phyloP scores from a whole-genome alignment of 78 protist genomes.

The Bodo saltans region DNA sequence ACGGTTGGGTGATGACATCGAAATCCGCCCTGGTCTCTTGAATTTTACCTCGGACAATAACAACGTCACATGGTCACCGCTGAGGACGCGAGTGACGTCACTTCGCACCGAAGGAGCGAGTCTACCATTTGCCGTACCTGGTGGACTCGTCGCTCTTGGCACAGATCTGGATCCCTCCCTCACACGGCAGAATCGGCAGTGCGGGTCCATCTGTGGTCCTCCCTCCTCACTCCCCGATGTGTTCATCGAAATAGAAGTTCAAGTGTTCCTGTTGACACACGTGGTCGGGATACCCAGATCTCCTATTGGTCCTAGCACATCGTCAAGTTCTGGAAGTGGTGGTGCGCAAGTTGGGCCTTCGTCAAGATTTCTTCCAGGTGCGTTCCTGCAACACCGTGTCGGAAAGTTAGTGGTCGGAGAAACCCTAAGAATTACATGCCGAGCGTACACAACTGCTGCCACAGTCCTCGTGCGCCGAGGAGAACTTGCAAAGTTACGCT shows the following conservation, averaged over 20 bases:
- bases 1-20: conserved; percentile 78
- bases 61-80: conserved; percentile 75
- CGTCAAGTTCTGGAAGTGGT: too few relatives aligned
- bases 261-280: too few relatives aligned
- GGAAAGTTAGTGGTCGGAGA: too few relatives aligned
- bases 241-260: conserved; percentile 71
- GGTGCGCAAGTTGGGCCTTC: too few relatives aligned
- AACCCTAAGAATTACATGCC: too few relatives aligned
- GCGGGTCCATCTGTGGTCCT: conserved; percentile 96
- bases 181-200: conserved; percentile 94
- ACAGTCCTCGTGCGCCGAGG: conserved; percentile 73
- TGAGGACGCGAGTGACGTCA: conserved; percentile 74
- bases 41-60: conserved; percentile 50
- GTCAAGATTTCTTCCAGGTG: too few relatives aligned
- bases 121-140: conserved; percentile 98
- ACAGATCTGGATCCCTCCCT: conserved; percentile 97
- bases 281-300: too few relatives aligned
- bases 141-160: conserved; percentile 99
- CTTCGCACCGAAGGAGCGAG: conserved; percentile 91
- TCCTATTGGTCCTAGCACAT: too few relatives aligned
- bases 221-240: conserved; percentile 87
- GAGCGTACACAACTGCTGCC: conserved; percentile 93
- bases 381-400: too few relatives aligned
- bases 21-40: conserved; percentile 97
- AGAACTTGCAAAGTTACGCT: conserved; percentile 78